Evolutionary conservation across 176 grass and related monocot species (phyloP).

Genomic region (Triticum timopheevii): DNA sequence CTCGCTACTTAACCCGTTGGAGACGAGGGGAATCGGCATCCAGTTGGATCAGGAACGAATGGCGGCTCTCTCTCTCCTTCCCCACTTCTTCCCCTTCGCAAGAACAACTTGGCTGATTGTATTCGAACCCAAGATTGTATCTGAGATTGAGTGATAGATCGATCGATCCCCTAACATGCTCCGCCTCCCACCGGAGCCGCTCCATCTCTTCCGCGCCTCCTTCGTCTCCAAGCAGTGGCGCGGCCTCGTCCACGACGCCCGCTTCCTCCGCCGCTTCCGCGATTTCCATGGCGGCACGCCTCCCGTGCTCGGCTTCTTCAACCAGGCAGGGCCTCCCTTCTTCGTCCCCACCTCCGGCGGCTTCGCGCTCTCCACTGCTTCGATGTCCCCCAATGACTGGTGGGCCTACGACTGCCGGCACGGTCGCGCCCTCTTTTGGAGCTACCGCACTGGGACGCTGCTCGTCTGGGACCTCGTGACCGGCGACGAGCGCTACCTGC

Average conservation of each 20-base stretch:
- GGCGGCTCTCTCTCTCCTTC: no score
- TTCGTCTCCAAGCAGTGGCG: background rate
- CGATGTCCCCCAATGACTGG: background rate
- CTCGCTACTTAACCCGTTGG: no score
- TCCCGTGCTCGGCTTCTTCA: background rate
- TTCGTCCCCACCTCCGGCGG: background rate
- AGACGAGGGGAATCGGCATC: no score
- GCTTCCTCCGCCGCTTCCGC: background rate
- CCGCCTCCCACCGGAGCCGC: no score
- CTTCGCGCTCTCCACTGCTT: background rate
- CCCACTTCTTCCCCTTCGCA: no score
- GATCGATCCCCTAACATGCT: no score
- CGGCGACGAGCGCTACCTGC: background rate
- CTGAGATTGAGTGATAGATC: no score
- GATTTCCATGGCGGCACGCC: background rate
- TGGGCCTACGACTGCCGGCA: background rate
- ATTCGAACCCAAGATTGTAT: no score
- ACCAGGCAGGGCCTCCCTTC: background rate
- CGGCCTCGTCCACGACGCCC: background rate
- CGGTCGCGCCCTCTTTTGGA: background rate
- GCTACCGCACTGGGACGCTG: background rate
- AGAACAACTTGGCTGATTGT: no score
- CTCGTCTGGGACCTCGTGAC: background rate
- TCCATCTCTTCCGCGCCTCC: background rate
- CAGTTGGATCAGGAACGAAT: no score